Percentiles rank a stretch among this genome's conserved stretches.
phyloP scores from a whole-genome alignment of 208 protist genomes.

The Leishmania gerbilli region DNA sequence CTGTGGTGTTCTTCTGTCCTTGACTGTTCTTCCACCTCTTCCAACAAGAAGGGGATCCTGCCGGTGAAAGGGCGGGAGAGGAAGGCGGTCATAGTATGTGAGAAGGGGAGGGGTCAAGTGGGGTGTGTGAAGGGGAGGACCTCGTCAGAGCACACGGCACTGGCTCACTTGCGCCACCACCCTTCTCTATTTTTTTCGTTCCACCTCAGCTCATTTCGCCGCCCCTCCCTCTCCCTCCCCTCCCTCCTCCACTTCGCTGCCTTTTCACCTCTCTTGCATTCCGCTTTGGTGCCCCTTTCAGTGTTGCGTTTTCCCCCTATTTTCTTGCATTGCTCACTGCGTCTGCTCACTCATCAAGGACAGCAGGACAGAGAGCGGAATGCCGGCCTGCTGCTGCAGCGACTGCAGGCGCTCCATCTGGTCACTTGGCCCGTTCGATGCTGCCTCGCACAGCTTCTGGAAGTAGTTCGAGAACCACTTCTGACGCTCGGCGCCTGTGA shows the following conservation, averaged over 20 bases:
- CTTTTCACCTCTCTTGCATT: background rate
- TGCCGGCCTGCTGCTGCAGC: slow-evolving; percentile 81
- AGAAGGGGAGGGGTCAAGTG: background rate
- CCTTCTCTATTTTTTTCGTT: background rate
- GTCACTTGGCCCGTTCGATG: slow-evolving; percentile 36
- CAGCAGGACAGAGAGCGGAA: slow-evolving; percentile 83
- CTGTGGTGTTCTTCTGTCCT: background rate
- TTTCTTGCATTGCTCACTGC: slow-evolving; percentile 17
- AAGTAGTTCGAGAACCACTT: slow-evolving; percentile 74
- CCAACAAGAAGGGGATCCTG: background rate
- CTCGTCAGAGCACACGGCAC: background rate
- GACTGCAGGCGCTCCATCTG: slow-evolving; percentile 86
- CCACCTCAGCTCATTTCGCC: background rate
- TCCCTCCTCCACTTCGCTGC: background rate
- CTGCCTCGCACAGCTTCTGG: slow-evolving; percentile 46
- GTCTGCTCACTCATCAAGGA: slow-evolving; percentile 70
- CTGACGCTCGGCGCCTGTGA: slow-evolving; percentile 62
- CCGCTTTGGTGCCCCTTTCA: background rate
- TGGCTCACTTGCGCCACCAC: background rate
- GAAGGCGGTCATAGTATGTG: background rate
- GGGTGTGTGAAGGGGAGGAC: background rate
- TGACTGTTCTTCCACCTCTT: background rate
- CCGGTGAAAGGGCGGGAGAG: background rate
- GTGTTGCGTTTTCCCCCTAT: background rate
- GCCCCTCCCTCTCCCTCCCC: background rate